phyloP scores from a whole-genome alignment of 2,329 filamentous ascomycete genomes.

The Arthrobotrys iridis region DNA sequence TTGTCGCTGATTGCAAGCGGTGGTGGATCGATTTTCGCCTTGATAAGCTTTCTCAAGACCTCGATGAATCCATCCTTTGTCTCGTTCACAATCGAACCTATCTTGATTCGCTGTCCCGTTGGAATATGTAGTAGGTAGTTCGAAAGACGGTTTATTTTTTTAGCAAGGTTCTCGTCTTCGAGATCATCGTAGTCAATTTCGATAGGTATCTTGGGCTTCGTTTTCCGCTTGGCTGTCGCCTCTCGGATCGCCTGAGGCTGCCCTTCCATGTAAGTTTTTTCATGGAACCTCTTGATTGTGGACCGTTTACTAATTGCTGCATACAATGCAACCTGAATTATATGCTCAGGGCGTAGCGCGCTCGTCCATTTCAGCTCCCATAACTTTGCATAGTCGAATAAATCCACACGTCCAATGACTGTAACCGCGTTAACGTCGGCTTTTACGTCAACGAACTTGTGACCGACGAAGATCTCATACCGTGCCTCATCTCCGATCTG shows the following conservation, averaged over 20 bases:
- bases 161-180: constrained; percentile 8
- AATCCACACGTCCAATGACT: constrained; percentile 35
- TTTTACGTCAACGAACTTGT: constrained; percentile 31
- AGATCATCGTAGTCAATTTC: constrained; percentile 49
- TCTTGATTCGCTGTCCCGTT: constrained; percentile 32
- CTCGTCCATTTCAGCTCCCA: constrained; percentile 52
- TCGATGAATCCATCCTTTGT: constrained; percentile 41
- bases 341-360: constrained; percentile 39
- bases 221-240: constrained; percentile 9
- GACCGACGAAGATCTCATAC: constrained; percentile 33
- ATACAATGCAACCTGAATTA: constrained; percentile 41
- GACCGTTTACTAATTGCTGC: constrained; percentile 29
- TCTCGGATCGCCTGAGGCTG: background rate
- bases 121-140: constrained; percentile 45
- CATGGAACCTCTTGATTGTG: constrained; percentile 36
- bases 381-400: constrained; percentile 38
- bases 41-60: constrained; percentile 35
- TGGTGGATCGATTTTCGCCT: constrained; percentile 44
- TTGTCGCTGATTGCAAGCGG: constrained; percentile 42
- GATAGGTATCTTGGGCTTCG: constrained; percentile 25
- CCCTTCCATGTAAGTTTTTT: constrained; percentile 17
- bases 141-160: constrained; percentile 22
- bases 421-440: constrained; percentile 24
- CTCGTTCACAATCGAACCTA: background rate
- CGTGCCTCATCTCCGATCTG: constrained; percentile 13